Percentiles rank a stretch among this genome's conserved stretches.
These are phyloP conservation scores for Parsonsia alboflavescens DNA, from an alignment of 257 asterid genomes.

Conservation along the genomic window DNA sequence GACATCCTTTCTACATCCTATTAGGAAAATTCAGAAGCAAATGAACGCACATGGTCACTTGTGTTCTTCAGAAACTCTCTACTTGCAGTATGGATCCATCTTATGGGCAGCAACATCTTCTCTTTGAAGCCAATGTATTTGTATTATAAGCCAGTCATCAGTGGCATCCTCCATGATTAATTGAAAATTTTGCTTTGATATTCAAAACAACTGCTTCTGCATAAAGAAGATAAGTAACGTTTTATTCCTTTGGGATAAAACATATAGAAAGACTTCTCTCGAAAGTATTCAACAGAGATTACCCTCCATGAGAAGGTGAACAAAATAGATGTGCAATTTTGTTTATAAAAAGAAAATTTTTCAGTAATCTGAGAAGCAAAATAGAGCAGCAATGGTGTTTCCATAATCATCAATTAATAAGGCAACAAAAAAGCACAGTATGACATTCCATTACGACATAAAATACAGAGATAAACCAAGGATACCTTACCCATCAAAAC, in stretches of 20 bases:
- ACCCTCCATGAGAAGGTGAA: not conserved
- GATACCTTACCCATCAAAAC: not conserved
- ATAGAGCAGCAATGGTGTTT: not conserved
- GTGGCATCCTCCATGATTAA: slow-evolving; percentile 98
- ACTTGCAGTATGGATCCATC: slow-evolving; percentile 89
- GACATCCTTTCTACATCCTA: not conserved
- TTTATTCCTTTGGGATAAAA: not conserved
- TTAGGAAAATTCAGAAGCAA: not conserved
- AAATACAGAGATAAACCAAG: not conserved
- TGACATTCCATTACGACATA: not conserved
- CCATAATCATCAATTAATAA: not conserved
- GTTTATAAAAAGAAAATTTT: not conserved
- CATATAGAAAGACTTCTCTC: not conserved
- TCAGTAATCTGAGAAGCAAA: not conserved
- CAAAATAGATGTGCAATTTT: not conserved
- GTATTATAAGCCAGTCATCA: slow-evolving; percentile 94
- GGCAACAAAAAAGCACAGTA: not conserved
- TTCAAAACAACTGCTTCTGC: slow-evolving; percentile 99
- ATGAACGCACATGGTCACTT: not conserved
- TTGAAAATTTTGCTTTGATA: slow-evolving; percentile 96
- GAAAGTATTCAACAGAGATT: not conserved
- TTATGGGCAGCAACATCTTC: slow-evolving; percentile 74
- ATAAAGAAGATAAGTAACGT: slow-evolving; percentile 18
- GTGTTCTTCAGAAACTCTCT: slow-evolving; percentile 15
- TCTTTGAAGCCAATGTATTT: slow-evolving; percentile 85